Base-by-base conservation (phyloP, 2,329 filamentous ascomycete species). In the Blastomyces parvus region DNA sequence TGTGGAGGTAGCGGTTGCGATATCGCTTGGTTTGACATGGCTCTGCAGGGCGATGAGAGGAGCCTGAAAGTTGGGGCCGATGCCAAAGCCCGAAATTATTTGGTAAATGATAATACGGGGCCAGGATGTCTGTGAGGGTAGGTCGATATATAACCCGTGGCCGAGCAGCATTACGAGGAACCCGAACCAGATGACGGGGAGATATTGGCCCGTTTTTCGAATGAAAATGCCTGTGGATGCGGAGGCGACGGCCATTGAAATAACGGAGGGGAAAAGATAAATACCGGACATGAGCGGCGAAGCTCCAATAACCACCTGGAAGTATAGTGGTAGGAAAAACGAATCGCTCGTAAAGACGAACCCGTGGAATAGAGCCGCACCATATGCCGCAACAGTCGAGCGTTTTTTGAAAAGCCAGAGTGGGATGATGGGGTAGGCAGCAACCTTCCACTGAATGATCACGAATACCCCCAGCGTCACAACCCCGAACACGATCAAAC, bases 291-390 rank as follows among this genome's bases (percentile, higher is more conserved):
- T 77, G 46, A 92, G 82, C 0, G 90, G 87, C 0, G 82, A 81
- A 1, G 84, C 84, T 59, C 88, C 83, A 57, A 90, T 80, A 59
- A 89, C 85, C 59, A 86, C 83, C 75, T 94, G 90, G 76, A 91
- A 92, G 79, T 95, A 96, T 2, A 96, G 81, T 0, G 90, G 90
- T 5, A 94, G 80, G 77, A 89, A 94, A 80, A 92, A 94, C 65
- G 83, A 86, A 40, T 84, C 85, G 0, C 87, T 84, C 70, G 92
- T 91, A 78, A 92, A 92, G 67, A 88, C 86, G 68, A 87, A 83
- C 56, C 87, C 87, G 73, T 95, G 90, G 66, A 84, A 82, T 75
- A 91, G 90, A 67, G 86, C 86, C 46, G 88, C 80, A 3, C 77
- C 74, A 19, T 91, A 84, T 1, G 85, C 80, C 8, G 88, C 85